Conservation (phyloP, 257 asterid genomes). For the Penstemon eatonii region DNA sequence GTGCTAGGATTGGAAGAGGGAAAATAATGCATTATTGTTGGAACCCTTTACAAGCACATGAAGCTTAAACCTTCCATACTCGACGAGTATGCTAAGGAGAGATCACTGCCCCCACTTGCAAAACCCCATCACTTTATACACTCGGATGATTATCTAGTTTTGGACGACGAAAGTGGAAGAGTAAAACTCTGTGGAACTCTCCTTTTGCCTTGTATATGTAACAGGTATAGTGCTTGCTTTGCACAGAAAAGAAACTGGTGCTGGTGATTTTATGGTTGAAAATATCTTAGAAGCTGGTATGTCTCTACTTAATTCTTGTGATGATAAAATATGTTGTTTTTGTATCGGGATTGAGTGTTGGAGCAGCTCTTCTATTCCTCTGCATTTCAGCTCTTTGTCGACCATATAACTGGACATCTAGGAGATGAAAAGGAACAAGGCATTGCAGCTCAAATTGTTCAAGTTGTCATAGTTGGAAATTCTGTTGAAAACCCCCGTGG, state of each 20-base stretch:
- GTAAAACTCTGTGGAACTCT: conserved; percentile 68
- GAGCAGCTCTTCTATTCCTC: conserved; percentile 77
- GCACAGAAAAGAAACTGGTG: conserved; percentile 81
- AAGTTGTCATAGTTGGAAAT: conserved; percentile 88
- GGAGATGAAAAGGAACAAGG: conserved; percentile 94
- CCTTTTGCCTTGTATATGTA: conserved; percentile 74
- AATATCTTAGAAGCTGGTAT: conserved; percentile 86
- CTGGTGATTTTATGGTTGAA: conserved; percentile 82
- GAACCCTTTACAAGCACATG: conserved; percentile 93
- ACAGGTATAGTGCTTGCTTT: conserved; percentile 87
- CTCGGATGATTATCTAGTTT: conserved; percentile 69
- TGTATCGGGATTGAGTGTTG: conserved; percentile 83
- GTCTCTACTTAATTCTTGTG: conserved; percentile 72
- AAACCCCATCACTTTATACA: conserved; percentile 69
- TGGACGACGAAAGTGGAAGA: conserved; percentile 99
- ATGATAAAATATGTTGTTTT: conserved; percentile 82
- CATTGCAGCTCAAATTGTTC: conserved; percentile 87
- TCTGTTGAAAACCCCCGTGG: conserved; percentile 75
- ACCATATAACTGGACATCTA: conserved; percentile 95
- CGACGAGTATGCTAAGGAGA: conserved; percentile 94
- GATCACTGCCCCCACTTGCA: conserved; percentile 70
- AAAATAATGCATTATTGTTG: conserved; percentile 81
- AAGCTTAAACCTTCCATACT: conserved; percentile 87
- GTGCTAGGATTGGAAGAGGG: conserved; percentile 82
- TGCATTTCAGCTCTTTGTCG: conserved; percentile 87